Base-by-base conservation (phyloP, 2,329 filamentous ascomycete genomes). In the Aspergillus terreus region DNA sequence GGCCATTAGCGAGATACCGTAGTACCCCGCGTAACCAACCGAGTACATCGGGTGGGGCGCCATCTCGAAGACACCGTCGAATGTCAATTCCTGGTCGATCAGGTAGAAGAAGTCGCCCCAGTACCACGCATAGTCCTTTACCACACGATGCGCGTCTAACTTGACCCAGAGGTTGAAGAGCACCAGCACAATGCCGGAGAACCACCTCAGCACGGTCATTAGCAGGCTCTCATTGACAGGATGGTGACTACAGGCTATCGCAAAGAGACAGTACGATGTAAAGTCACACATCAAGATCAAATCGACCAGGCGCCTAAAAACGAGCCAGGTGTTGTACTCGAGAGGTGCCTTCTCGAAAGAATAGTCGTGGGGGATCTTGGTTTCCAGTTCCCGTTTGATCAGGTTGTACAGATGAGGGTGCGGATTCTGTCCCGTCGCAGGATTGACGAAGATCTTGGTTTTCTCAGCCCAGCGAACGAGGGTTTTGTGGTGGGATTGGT, bases 81-180 rank as follows among this genome's bases (percentile, higher is more conserved):
- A 99, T 46, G 92, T 97, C 69, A 99, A 79, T 67, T 96, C 90
- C 75, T 97, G 92, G 73, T 99, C 94, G 70, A 99, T 90, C 66
- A 99, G 85, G 74, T 91, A 99, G 79, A 97, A 99, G 75, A 97
- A 97, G 73, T 99, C 94, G 55, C 94, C 94, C 94, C 94, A 99
- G 74, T 97, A 99, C 94, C 94, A 99, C 25, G 94, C 94, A 75
- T 92, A 99, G 73, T 99, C 94, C 73, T 97, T 97, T 67, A 99
- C 94, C 46, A 99, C 94, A 55, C 94, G 83, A 72, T 99, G 94
- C 17, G 94, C 94, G 72, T 99, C 94, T 56, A 99, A 80, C 75
- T 99, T 99, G 58, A 99, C 94, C 92, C 94, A 97, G 19, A 97
- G 80, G 71, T 97, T 99, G 81, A 99, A 97, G 52, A 88, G 80